Percentiles rank a stretch among this genome's conserved stretches.
phyloP scores from a whole-genome alignment of 2,329 filamentous ascomycete species.

The Arthrobotrys conoides region DNA sequence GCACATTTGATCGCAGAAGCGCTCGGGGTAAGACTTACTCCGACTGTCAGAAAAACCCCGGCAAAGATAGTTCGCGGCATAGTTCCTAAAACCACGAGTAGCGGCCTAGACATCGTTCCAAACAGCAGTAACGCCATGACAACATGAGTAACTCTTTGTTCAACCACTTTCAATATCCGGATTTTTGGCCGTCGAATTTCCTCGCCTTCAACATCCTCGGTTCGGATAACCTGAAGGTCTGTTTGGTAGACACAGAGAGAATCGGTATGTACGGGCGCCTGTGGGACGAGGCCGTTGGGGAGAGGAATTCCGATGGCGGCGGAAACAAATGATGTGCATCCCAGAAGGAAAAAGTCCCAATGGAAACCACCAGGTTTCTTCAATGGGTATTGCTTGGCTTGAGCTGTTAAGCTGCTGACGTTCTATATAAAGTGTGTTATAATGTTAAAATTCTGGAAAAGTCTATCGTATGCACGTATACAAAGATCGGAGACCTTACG shows the following conservation, averaged over 20 bases:
- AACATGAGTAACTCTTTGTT: slow-evolving; percentile 84
- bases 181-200: slow-evolving; percentile 65
- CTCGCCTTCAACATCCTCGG: slow-evolving; percentile 73
- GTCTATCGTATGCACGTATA: no score
- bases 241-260: slow-evolving; percentile 80
- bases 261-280: slow-evolving; percentile 85
- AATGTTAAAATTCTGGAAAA: slow-evolving; percentile 9
- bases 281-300: slow-evolving; percentile 85
- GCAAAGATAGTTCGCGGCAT: slow-evolving; percentile 76
- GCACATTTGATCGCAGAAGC: not conserved
- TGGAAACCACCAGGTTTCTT: slow-evolving; percentile 86
- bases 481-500: slow-evolving; percentile 63
- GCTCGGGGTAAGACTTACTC: slow-evolving; percentile 12
- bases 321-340: slow-evolving; percentile 81
- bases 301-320: slow-evolving; percentile 83
- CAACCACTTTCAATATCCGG: slow-evolving; percentile 74
- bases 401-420: slow-evolving; percentile 70
- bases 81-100: slow-evolving; percentile 80
- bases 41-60: slow-evolving; percentile 56
- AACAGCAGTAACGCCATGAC: slow-evolving; percentile 83
- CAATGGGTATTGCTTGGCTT: slow-evolving; percentile 85
- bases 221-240: slow-evolving; percentile 70
- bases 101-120: slow-evolving; percentile 82
- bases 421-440: slow-evolving; percentile 66
- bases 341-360: slow-evolving; percentile 86